A percentile compares a stretch with the other conserved stretches of the same genome.
Conservation (phyloP, 78 protist species). For the Speleostelium caveatum region DNA sequence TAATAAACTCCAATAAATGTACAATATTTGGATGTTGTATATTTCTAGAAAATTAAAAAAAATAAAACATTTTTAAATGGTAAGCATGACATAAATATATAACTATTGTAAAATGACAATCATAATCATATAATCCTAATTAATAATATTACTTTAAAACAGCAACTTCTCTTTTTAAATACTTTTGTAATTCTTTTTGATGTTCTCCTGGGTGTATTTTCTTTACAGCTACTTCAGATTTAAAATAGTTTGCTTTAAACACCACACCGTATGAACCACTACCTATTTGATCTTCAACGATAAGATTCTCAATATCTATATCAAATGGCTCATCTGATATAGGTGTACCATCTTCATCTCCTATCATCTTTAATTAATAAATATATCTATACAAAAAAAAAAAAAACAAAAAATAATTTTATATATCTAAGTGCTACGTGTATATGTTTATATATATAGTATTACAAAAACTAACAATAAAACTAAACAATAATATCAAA, state of each 20-base stretch:
- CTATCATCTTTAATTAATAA: neutral
- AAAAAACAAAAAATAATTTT: too few species aligned
- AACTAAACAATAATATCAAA: too few species aligned
- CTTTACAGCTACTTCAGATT: conserved; percentile 59
- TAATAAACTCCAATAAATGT: conserved; percentile 74
- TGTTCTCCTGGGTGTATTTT: conserved; percentile 36
- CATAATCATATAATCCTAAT: neutral
- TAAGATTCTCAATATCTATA: conserved; percentile 46
- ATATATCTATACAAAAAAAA: too few species aligned
- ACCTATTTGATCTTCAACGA: conserved; percentile 45
- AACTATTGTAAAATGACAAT: neutral
- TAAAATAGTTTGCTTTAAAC: conserved; percentile 36
- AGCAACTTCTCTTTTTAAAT: conserved; percentile 72
- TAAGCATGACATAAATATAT: neutral
- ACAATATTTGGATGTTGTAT: conserved; percentile 80
- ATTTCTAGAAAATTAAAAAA: conserved; percentile 8
- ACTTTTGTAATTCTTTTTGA: conserved; percentile 48
- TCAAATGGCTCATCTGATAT: conserved; percentile 55
- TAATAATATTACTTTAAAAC: conserved; percentile 53
- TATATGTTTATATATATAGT: neutral
- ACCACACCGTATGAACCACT: conserved; percentile 72
- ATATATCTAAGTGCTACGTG: too few species aligned
- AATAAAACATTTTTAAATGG: neutral
- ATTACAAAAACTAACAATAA: neutral
- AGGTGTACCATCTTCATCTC: conserved; percentile 30